A percentile compares a stretch with the other conserved stretches of the same genome.
These are phyloP conservation scores for Funneliformis geosporum DNA, from an alignment of 192 early-diverging fungal genomes.

Conservation along the genomic window DNA sequence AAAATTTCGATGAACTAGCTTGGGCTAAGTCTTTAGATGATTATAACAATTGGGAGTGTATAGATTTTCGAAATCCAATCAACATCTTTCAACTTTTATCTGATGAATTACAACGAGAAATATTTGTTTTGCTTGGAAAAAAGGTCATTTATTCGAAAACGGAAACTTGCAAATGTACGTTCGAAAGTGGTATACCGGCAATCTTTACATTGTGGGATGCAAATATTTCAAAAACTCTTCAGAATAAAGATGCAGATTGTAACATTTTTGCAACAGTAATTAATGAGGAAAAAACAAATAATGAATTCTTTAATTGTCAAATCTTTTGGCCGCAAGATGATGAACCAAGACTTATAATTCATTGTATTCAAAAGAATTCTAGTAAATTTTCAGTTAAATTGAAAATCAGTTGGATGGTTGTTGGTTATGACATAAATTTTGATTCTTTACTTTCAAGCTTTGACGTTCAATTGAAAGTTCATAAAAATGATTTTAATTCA, in stretches of 20 bases:
- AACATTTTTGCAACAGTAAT: background rate
- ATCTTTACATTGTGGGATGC: too few relatives aligned
- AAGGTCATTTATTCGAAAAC: background rate
- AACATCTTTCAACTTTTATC: background rate
- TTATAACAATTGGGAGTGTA: background rate
- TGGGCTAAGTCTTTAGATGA: background rate
- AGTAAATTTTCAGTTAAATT: background rate
- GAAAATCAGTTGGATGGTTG: background rate
- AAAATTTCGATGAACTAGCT: background rate
- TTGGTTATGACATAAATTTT: background rate
- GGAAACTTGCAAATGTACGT: too few relatives aligned
- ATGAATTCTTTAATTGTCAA: background rate
- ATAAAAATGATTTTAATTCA: background rate
- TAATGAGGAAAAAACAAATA: background rate
- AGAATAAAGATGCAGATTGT: background rate
- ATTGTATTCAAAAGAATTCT: background rate
- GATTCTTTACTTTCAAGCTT: background rate
- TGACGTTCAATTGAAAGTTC: background rate
- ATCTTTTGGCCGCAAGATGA: background rate
- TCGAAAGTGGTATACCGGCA: background rate
- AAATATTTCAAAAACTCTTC: background rate
- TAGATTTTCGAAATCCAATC: background rate
- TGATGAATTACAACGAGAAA: background rate
- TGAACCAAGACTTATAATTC: background rate
- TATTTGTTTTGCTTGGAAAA: background rate